phyloP scores from a whole-genome alignment of 345 rosid species.

The Punica granatum region DNA sequence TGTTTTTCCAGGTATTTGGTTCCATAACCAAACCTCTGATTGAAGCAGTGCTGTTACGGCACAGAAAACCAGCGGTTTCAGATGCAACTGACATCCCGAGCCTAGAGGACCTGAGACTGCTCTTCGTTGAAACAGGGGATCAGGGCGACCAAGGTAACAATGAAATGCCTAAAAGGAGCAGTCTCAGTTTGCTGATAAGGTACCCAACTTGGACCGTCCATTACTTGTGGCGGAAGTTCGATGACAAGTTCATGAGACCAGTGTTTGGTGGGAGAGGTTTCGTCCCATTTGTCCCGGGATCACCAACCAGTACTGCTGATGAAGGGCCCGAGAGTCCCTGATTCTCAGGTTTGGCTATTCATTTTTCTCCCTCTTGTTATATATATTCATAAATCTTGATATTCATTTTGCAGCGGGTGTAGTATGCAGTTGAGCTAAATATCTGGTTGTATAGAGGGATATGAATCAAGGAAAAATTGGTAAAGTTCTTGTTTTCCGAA shows the following conservation, averaged over 20 bases:
- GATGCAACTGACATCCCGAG: constrained; percentile 32
- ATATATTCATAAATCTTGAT: not conserved
- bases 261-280: constrained; percentile 16
- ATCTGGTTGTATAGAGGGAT: not conserved
- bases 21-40: constrained; percentile 49
- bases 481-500: too few species aligned
- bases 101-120: constrained; percentile 39
- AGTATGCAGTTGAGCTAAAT: not conserved
- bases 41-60: constrained; percentile 29
- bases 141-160: not conserved
- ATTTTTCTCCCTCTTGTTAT: not conserved
- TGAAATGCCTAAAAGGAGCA: constrained; percentile 20
- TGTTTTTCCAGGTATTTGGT: constrained; percentile 36
- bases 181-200: constrained; percentile 32
- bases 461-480: too few species aligned
- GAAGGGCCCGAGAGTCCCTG: constrained; percentile 3
- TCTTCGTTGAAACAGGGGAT: constrained; percentile 35
- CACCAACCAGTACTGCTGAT: constrained; percentile 1
- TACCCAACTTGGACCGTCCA: constrained; percentile 23
- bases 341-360: not conserved
- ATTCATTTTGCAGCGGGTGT: not conserved
- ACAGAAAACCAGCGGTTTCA: constrained; percentile 26
- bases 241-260: constrained; percentile 13
- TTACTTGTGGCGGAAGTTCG: constrained; percentile 10
- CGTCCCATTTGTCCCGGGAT: not conserved